Base-by-base conservation (phyloP, 2,329 filamentous ascomycete genomes). In the Colletotrichum plurivorum region DNA sequence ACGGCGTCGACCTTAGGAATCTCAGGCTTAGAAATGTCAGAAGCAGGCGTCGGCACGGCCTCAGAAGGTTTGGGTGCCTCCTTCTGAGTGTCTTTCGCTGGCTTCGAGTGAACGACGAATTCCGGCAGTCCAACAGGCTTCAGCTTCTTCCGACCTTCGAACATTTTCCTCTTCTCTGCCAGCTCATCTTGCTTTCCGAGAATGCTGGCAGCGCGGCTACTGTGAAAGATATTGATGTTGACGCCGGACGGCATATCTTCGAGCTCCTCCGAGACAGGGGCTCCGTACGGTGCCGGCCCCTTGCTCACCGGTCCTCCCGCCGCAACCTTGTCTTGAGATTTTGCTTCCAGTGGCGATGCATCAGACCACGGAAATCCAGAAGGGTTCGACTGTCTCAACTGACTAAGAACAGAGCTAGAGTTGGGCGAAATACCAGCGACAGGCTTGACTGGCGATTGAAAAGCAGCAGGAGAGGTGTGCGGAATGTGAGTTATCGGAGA, bases 221-320 rank as follows among this genome's bases (percentile, higher is more conserved):
- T 85, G 66, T 84, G 84, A 63, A 88, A 88, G 20, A 88, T 75
- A 56, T 85, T 83, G 58, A 86, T 72, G 62, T 86, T 79, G 22
- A 85, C 74, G 25, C 76, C 83, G 0, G 77, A 72, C 3, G 84
- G 83, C 0, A 81, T 71, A 39, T 82, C 79, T 10, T 79, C 73
- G 27, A 76, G 74, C 36, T 74, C 76, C 15, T 69, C 69, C 9
- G 65, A 27, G 20, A 31, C 39, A 27, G 60, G 58, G 3, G 52
- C 52, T 15, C 63, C 49, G 25, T 59, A 59, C 25, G 51, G 16
- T 43, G 58, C 46, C 7, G 20, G n/a, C n/a, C 57, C 25, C 27
- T 45, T 31, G 59, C 13, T 39, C 3, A 20, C 48, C 36, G 45
- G 22, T 27, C 20, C 20, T 49, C 22, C 54, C 25, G 16, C 2